Conservation (phyloP, 441 rosid species). For the Breynia disticha region DNA sequence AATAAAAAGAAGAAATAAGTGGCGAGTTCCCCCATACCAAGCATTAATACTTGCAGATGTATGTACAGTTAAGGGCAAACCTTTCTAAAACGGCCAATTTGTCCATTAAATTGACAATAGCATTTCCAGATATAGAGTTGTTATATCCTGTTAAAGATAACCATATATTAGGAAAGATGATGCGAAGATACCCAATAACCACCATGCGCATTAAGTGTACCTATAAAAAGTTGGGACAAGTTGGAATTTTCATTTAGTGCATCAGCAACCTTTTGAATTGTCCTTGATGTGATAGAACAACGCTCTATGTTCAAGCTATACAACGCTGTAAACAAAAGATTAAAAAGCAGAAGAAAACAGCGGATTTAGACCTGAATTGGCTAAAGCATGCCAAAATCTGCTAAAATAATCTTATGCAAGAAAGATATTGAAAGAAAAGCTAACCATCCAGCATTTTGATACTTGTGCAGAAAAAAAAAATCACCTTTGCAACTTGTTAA, state of each 20-base stretch:
- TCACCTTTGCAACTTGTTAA: constrained; percentile 76
- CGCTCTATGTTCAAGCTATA: constrained; percentile 74
- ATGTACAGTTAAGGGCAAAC: constrained; percentile 25
- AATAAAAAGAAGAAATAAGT: constrained; percentile 5
- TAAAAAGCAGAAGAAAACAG: constrained; percentile 8
- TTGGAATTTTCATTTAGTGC: constrained; percentile 49
- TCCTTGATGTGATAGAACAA: constrained; percentile 87
- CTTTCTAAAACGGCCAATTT: constrained; percentile 61
- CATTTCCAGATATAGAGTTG: constrained; percentile 55
- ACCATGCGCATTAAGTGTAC: constrained; percentile 26
- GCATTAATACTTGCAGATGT: constrained; percentile 3
- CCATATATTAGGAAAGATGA: constrained; percentile 11
- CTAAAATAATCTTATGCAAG: too few species aligned
- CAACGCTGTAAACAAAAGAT: constrained; percentile 44
- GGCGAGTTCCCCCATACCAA: constrained; percentile 2
- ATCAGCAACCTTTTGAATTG: constrained; percentile 74
- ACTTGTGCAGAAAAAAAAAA: constrained; percentile 10
- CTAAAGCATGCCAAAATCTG: too few species aligned
- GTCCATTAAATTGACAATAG: constrained; percentile 46
- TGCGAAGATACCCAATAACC: constrained; percentile 1
- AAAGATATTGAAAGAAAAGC: too few species aligned
- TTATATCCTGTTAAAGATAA: constrained; percentile 52
- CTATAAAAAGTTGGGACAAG: constrained; percentile 75
- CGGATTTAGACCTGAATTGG: neutral
- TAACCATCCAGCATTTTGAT: neutral